Conservation (phyloP, 345 rosid genomes). For the Populus alba region DNA sequence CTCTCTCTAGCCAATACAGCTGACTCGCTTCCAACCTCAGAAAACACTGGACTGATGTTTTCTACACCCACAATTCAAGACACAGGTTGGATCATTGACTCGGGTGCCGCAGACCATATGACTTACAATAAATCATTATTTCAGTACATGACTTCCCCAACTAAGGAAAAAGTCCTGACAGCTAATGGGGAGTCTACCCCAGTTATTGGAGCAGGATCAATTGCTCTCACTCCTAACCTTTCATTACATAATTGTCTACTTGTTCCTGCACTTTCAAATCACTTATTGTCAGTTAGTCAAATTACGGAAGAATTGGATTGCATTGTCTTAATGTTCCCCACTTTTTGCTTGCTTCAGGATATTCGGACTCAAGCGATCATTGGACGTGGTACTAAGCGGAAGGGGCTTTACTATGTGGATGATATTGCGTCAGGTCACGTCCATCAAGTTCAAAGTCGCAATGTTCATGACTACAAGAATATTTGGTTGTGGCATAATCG, state of each 20-base stretch:
- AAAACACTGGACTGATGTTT: background rate
- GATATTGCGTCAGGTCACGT: too few species aligned
- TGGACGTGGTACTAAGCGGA: slow-evolving; percentile 2
- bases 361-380: background rate
- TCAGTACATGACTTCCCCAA: too few species aligned
- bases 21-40: too few species aligned
- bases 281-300: background rate
- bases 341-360: background rate
- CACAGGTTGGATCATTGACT: background rate
- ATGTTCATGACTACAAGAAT: too few species aligned
- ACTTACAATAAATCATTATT: too few species aligned
- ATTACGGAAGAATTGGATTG: background rate
- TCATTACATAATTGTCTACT: background rate
- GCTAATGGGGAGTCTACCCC: background rate
- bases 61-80: background rate
- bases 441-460: too few species aligned
- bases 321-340: background rate
- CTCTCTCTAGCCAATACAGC: background rate
- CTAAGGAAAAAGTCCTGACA: background rate
- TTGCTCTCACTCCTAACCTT: background rate
- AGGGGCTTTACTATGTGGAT: background rate
- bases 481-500: too few species aligned
- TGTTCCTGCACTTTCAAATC: background rate
- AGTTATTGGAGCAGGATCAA: background rate
- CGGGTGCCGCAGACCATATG: too few species aligned